Base-by-base conservation (phyloP, 805 yeast species). In the Lachancea mirantina region DNA sequence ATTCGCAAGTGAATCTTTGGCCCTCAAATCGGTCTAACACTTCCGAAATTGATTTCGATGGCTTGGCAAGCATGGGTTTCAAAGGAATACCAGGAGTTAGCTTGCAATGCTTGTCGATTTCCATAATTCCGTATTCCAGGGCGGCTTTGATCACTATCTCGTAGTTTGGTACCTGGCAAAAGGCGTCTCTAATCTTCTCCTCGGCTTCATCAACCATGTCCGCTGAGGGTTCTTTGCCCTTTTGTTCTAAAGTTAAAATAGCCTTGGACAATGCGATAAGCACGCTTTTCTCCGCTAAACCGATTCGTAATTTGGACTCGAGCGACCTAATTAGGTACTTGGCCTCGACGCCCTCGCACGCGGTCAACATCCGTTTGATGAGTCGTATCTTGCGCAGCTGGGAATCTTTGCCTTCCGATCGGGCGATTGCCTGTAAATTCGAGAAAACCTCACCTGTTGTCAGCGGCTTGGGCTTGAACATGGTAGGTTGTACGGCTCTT, bases 1-100 rank as follows among this genome's bases (percentile, higher is more conserved):
- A 92, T 55, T 92, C 98, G 56, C 96, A 89, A 0, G 96, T 88
- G 52, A 92, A 92, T 37, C 74, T 74, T 45, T 78, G 80, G 28
- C 78, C 85, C 43, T 81, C 82, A 54, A 92, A 88, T 36, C 94
- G 67, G 54, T 92, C 95, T 40, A 92, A 67, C 1, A 92, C 84
- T 53, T 92, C 98, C n/a, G 82, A 73, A 21, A 92, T 78, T 2
- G 96, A 74, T 52, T 92, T 89, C 0, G 97, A 89, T 2, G 98
- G 98, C 53, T 89, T 92, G 5, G 98, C 98, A 49, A 92, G 72
- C 98, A 92, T 92, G 1, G 98, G 98, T 53, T 88, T 89, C 46
- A 92, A 66, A 1, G 98, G 98, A 4, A 92, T 77, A 2, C 97
- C 97, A 0, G 98, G 95, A 7, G 79, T 76, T 40, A 92, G 62